Evolutionary conservation across 2,329 filamentous ascomycete species (phyloP).

Genomic region (Colletotrichum tofieldiae): DNA sequence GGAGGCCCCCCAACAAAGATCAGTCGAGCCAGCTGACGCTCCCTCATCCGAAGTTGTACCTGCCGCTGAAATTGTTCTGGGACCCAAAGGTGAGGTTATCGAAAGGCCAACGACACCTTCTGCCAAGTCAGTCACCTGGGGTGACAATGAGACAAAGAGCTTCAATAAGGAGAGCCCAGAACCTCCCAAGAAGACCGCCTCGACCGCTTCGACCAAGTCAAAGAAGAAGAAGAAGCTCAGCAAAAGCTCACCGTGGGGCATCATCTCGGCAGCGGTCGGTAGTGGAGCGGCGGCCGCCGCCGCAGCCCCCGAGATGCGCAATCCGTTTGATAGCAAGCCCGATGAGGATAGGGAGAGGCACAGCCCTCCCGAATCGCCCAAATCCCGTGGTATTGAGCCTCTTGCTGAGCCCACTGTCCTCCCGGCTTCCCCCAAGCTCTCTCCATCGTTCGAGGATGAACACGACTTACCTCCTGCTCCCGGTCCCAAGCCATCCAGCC

Average conservation of each 20-base stretch:
- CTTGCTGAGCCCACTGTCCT: neutral
- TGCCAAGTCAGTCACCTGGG: constrained; percentile 76
- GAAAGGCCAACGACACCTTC: constrained; percentile 61
- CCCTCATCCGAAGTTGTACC: constrained; percentile 45
- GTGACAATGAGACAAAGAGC: constrained; percentile 75
- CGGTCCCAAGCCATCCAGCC: constrained; percentile 70
- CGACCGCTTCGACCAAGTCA: constrained; percentile 46
- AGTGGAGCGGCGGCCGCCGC: constrained; percentile 56
- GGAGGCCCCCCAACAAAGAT: constrained; percentile 23
- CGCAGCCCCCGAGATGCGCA: constrained; percentile 47
- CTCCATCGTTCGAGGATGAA: constrained; percentile 55
- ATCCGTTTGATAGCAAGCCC: constrained; percentile 39
- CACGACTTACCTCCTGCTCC: constrained; percentile 65
- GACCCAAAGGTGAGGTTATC: constrained; percentile 60
- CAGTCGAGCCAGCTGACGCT: constrained; percentile 18
- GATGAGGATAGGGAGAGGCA: constrained; percentile 40
- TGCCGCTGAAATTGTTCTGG: constrained; percentile 56
- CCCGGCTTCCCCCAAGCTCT: constrained; percentile 20
- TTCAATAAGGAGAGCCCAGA: constrained; percentile 75
- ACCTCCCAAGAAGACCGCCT: constrained; percentile 50
- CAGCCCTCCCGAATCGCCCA: constrained; percentile 42
- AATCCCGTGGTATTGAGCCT: constrained; percentile 44
- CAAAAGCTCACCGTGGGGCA: constrained; percentile 66
- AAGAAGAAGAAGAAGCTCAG: constrained; percentile 52
- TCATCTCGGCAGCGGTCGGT: constrained; percentile 66